These are phyloP conservation scores for Asterochloris sp. DNA, from an alignment of 139 green algal species.

Conservation along the genomic window DNA sequence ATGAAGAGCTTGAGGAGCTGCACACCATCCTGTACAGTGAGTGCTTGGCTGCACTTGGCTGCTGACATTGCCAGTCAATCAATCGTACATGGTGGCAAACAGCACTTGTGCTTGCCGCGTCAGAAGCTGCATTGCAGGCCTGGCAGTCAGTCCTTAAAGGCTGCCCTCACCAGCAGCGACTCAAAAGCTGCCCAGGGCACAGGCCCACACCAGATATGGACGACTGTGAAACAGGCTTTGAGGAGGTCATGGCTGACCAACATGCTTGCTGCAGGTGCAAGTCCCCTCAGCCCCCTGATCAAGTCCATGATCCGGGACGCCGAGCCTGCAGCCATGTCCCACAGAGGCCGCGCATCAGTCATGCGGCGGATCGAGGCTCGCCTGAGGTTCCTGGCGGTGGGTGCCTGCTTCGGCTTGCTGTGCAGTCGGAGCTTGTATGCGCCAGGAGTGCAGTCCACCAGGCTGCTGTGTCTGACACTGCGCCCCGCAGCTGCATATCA, in stretches of 20 bases:
- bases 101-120: neutral
- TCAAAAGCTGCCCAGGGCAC: no score
- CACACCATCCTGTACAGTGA: slow-evolving; percentile 35
- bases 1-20: slow-evolving; percentile 72
- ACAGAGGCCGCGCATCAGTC: slow-evolving; percentile 32
- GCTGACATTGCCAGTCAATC: neutral
- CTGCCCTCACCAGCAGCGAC: neutral
- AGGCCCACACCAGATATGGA: no score
- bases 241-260: neutral
- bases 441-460: neutral
- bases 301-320: slow-evolving; percentile 53
- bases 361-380: slow-evolving; percentile 61
- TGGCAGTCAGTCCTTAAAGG: neutral
- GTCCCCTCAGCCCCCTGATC: slow-evolving; percentile 61
- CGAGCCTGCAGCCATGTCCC: slow-evolving; percentile 34
- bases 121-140: no score
- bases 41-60: neutral
- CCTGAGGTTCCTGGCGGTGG: slow-evolving; percentile 74
- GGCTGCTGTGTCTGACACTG: neutral
- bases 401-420: neutral
- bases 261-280: slow-evolving; percentile 26
- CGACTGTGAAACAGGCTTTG: no score
- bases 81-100: neutral
- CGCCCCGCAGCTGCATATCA: no score
- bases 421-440: neutral